phyloP scores from a whole-genome alignment of 768 basidiomycete species.

The Floccularia luteovirens region DNA sequence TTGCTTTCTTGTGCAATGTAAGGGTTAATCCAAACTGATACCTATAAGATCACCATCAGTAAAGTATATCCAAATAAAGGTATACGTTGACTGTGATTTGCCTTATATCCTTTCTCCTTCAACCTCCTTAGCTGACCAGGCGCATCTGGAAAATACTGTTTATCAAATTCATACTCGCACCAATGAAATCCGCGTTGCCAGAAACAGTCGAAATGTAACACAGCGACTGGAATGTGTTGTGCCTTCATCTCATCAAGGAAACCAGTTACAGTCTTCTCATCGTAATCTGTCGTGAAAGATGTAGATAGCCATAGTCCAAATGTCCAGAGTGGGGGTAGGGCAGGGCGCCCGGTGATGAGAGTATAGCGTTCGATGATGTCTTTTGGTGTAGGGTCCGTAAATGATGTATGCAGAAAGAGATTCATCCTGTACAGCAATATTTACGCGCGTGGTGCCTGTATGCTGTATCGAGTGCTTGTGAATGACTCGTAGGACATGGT shows the following conservation, averaged over 20 bases:
- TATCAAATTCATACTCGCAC: conserved; percentile 37
- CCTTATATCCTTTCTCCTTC: conserved; percentile 30
- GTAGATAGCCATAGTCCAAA: conserved; percentile 43
- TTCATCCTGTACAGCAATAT: conserved; percentile 31
- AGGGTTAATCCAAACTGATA: conserved; percentile 29
- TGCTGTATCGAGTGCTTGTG: conserved; percentile 11
- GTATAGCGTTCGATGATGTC: conserved; percentile 25
- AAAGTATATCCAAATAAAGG: not conserved
- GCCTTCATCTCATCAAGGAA: conserved; percentile 38
- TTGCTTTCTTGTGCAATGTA: conserved; percentile 33
- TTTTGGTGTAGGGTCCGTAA: conserved; percentile 24
- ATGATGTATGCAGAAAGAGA: conserved; percentile 30
- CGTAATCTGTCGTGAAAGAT: conserved; percentile 37
- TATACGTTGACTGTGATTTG: conserved; percentile 16
- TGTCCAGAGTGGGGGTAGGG: conserved; percentile 39
- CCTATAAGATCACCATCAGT: conserved; percentile 5
- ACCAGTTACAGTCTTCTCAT: conserved; percentile 32
- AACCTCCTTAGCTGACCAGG: conserved; percentile 26
- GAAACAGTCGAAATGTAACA: conserved; percentile 43
- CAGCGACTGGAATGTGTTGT: conserved; percentile 27
- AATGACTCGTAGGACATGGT: conserved; percentile 15
- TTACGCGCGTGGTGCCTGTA: conserved; percentile 17
- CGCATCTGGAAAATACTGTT: conserved; percentile 37
- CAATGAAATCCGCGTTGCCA: conserved; percentile 28
- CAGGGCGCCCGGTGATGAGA: conserved; percentile 28